Conservation (phyloP, 2,329 filamentous ascomycete species). For the Colletotrichum sp. region DNA sequence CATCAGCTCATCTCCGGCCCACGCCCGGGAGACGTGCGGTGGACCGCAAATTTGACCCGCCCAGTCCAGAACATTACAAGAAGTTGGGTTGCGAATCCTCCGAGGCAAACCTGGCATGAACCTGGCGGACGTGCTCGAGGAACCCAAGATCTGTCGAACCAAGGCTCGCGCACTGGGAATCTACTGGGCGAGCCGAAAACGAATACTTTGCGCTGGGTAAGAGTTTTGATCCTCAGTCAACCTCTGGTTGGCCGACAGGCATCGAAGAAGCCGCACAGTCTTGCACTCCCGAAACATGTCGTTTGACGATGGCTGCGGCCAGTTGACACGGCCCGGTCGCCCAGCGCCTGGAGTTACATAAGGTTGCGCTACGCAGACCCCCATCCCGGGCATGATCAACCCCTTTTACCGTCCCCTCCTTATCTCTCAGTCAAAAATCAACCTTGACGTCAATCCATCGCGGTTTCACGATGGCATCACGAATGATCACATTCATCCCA, state of each 20-base stretch:
- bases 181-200: neutral
- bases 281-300: neutral
- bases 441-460: neutral
- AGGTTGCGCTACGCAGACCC: slow-evolving; percentile 4
- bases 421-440: neutral
- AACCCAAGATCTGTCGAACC: neutral
- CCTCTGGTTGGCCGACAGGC: neutral
- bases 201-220: neutral
- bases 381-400: neutral
- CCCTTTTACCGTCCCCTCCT: neutral
- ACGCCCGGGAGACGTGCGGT: neutral
- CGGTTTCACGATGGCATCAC: slow-evolving; percentile 3
- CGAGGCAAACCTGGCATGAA: neutral
- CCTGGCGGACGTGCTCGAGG: neutral
- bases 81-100: neutral
- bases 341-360: neutral
- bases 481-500: neutral
- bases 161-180: neutral
- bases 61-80: neutral
- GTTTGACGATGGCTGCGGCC: slow-evolving; percentile 11
- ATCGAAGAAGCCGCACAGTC: neutral
- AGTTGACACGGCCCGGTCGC: neutral
- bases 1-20: slow-evolving; percentile 7
- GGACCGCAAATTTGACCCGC: neutral
- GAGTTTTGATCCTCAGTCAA: neutral